These are phyloP conservation scores for Sordaria brevicollis DNA, from an alignment of 495 filamentous ascomycete genomes.

Conservation along the genomic window DNA sequence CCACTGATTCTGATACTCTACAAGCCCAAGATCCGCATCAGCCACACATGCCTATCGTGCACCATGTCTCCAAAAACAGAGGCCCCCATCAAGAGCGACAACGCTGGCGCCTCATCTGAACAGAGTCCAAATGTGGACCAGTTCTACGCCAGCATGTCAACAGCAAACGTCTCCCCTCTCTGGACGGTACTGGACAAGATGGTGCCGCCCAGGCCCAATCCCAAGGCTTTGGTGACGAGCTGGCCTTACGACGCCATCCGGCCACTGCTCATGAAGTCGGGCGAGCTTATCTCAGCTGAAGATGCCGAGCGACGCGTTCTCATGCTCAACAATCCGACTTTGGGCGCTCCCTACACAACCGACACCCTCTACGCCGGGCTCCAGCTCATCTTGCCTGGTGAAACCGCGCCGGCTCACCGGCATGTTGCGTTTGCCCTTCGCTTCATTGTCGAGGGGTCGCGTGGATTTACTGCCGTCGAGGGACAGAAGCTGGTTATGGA, in stretches of 20 bases:
- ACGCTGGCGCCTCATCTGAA: too few relatives aligned
- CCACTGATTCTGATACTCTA: too few relatives aligned
- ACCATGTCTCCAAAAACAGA: too few relatives aligned
- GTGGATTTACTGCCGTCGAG: slow-evolving; percentile 42
- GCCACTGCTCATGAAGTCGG: not conserved
- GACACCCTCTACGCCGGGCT: slow-evolving; percentile 42
- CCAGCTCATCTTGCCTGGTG: slow-evolving; percentile 40
- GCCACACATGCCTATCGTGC: too few relatives aligned
- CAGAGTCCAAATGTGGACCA: too few relatives aligned
- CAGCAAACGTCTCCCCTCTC: not conserved
- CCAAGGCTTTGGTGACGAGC: slow-evolving; percentile 18
- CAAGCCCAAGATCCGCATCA: too few relatives aligned
- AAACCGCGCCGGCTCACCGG: slow-evolving; percentile 38
- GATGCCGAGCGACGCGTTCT: not conserved
- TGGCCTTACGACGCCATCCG: not conserved
- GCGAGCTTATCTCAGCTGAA: not conserved
- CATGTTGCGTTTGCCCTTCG: slow-evolving; percentile 43
- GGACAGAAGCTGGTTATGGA: slow-evolving; percentile 36
- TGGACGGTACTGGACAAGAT: slow-evolving; percentile 22
- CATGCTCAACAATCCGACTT: not conserved
- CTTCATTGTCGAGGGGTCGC: slow-evolving; percentile 39
- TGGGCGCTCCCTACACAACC: slow-evolving; percentile 38
- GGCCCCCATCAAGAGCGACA: too few relatives aligned
- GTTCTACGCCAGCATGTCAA: too few relatives aligned
- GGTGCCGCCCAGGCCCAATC: slow-evolving; percentile 35